Evolutionary conservation across 2,329 filamentous ascomycete species (phyloP), one percentile per base, ranked within the genome.

Genomic region (Exophiala oligosperma): DNA sequence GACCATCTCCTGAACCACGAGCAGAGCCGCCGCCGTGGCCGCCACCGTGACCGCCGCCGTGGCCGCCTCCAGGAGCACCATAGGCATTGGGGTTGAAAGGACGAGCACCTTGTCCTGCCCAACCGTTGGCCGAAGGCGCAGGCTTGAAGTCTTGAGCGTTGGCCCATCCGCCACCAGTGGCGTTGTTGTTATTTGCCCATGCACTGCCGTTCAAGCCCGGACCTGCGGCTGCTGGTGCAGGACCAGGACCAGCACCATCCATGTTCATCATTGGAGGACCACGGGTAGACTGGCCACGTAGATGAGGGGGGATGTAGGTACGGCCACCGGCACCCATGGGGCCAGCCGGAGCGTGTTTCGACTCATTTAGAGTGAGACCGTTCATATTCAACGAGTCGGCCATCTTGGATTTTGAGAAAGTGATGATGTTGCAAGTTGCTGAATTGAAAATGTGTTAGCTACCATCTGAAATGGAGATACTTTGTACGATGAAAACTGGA

Each of bases 1-100:
- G 87, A 71, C 94, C 94, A 72, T 97, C 94, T 70, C 94, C 94
- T 73, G 92, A 95, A 70, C 92, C 92, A 70, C 89, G 87, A 69
- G 86, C 81, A 71, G 82, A 68, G 67, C 81, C 79, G 64, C 78
- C 79, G 59, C 78, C 76, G 62, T 80, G 77, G 60, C 81, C 81
- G 61, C 79, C 80, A 61, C 81, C 78, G 46, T 74, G 72, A 59
- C 62, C 57, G 37, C 50, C 69, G 50, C 80, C 79, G 59, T 78
- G 80, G 59, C 81, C 78, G 43, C 74, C 73, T 70, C 57, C 60
- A n/a, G 81, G 79, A 72, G 82, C 80, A 70, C 84, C 84, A 74
- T 87, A 87, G 72, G 80, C 83, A 76, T 80, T 79, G 65, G 82
- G 78, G 68, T 87, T 79, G 73, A 86, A 87, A 58, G 74, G 69